Percentiles rank a stretch among this genome's conserved stretches.
Conservation (phyloP, 805 yeast genomes). For the Starmerella geochares region DNA sequence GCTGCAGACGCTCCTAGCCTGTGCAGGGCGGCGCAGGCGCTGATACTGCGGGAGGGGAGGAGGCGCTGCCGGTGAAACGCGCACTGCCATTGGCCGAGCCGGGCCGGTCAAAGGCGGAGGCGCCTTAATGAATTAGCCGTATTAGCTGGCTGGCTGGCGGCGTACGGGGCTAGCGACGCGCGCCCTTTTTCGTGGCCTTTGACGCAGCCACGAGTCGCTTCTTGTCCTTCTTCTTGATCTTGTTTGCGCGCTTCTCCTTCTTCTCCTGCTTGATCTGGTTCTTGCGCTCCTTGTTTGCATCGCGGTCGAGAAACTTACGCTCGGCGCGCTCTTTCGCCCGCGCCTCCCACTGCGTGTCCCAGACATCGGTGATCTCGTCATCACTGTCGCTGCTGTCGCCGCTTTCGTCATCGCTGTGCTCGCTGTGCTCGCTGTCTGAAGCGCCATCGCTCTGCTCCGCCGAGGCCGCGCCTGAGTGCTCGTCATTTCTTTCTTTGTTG, state of each 20-base stretch:
- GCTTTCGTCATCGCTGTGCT: neutral
- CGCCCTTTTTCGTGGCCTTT: constrained; percentile 21
- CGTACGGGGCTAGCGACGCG: constrained; percentile 5
- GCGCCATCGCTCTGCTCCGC: too few relatives aligned
- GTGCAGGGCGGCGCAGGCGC: too few relatives aligned
- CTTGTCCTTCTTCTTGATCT: constrained; percentile 73
- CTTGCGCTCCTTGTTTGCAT: constrained; percentile 63
- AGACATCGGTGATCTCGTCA: constrained; percentile 32
- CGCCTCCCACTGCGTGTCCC: constrained; percentile 38
- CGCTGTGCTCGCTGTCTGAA: neutral
- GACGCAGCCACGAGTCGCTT: constrained; percentile 61
- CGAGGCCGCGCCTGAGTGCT: too few relatives aligned
- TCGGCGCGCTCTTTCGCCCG: constrained; percentile 39
- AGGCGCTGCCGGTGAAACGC: too few relatives aligned
- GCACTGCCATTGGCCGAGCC: too few relatives aligned
- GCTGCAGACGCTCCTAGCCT: too few relatives aligned
- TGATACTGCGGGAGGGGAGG: too few relatives aligned
- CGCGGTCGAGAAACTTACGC: constrained; percentile 71
- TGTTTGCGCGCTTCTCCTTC: constrained; percentile 67
- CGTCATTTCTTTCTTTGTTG: too few relatives aligned
- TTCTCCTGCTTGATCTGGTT: constrained; percentile 66
- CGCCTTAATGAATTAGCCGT: too few relatives aligned
- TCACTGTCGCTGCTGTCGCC: constrained; percentile 14
- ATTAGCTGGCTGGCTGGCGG: too few relatives aligned
- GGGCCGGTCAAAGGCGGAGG: too few relatives aligned